A percentile compares a stretch with the other conserved stretches of the same genome.
These are phyloP conservation scores for Penicillium sp. DNA, from an alignment of 2,329 filamentous ascomycete species.

Conservation along the genomic window DNA sequence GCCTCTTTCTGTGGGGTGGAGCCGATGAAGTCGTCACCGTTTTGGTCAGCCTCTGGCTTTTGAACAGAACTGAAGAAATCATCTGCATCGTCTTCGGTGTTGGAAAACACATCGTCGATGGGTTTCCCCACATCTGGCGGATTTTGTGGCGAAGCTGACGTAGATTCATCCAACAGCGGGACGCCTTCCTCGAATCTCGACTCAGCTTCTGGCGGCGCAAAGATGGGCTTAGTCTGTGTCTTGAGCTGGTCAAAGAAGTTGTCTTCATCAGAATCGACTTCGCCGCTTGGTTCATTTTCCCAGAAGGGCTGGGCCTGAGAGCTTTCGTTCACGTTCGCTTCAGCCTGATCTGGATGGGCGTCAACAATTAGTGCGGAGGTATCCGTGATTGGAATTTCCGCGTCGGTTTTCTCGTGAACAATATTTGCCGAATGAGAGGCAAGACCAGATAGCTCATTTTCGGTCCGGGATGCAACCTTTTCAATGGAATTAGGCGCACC, in stretches of 20 bases:
- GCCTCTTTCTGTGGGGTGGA: conserved; percentile 20
- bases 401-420: background rate
- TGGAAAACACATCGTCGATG: conserved; percentile 39
- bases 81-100: conserved; percentile 37
- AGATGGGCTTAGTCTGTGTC: conserved; percentile 42
- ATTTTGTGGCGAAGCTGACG: conserved; percentile 22
- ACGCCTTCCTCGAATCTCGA: conserved; percentile 69
- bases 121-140: conserved; percentile 27
- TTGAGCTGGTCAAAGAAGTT: conserved; percentile 62
- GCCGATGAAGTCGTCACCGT: conserved; percentile 33
- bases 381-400: background rate
- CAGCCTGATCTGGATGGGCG: conserved; percentile 1
- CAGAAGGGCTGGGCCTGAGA: conserved; percentile 36
- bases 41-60: background rate
- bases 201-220: conserved; percentile 45
- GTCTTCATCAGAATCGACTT: conserved; percentile 48
- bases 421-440: background rate
- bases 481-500: background rate
- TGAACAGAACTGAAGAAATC: conserved; percentile 37
- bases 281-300: conserved; percentile 50
- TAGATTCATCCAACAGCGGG: conserved; percentile 55
- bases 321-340: conserved; percentile 13
- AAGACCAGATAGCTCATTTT: background rate
- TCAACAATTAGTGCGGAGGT: conserved; percentile 5
- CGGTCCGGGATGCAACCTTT: conserved; percentile 1